Base-by-base conservation (phyloP, 2,329 filamentous ascomycete genomes). In the Daldinia eschscholtzii region DNA sequence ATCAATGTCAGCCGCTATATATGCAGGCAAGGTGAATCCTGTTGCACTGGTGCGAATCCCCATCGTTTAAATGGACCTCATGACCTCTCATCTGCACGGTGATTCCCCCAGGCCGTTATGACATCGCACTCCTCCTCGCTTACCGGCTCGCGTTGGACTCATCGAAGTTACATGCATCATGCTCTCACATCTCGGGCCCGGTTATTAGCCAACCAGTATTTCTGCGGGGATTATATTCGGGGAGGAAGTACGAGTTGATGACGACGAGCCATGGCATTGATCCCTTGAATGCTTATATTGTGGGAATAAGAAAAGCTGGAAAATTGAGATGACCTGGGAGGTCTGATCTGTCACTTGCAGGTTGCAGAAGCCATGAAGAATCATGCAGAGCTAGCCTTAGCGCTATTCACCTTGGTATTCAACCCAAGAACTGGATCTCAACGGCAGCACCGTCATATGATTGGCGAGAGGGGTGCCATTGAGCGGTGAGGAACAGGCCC, bases 401-500 rank as follows among this genome's bases (percentile, higher is more conserved):
- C 66, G 30, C 53, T 50, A 30, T 69, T 71, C 63, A 71, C 68
- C 68, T 71, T 67, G 66, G 57, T 61, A 56, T 64, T 57, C 15
- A 50, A 67, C 39, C 55, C 57, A 53, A 64, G 61, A 28, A 26
- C 42, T 64, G 50, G 65, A 66, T 53, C 39, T 55, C 46, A 62
- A 39, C 35, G 26, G 50, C 37, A 30, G 50, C 26, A 35, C 35
- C 42, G 50, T 18, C 42, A 41, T 52, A 15, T 67, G 57, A 69
- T 71, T 69, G 69, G 69, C 39, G 55, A 61, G 57, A 63, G 33
- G 30, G 33, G 52, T 60, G 46, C 33, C 61, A 64, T 68, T 69
- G 58, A 69, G 70, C 70, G 70, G 70, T 72, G 70, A 72, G 58
- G 64, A 48, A 39, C 50, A 63, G 57, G 58, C 35, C 46, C 53